A percentile compares a stretch with the other conserved stretches of the same genome.
Conservation (phyloP, 2,329 filamentous ascomycete genomes). For the Ascochyta lentis region DNA sequence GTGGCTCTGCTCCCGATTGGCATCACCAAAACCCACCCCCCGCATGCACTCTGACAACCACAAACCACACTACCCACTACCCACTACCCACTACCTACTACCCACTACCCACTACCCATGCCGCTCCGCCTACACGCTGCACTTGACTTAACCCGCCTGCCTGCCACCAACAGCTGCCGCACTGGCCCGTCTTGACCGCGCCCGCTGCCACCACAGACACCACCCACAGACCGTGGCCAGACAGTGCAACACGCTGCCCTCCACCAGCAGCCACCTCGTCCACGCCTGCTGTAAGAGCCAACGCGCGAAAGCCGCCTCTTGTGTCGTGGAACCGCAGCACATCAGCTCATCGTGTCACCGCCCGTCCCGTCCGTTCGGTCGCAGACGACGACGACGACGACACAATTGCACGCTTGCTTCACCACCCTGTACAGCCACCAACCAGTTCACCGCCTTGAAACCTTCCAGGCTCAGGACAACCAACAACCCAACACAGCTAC, state of each 20-base stretch:
- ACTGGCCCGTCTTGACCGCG: slow-evolving; percentile 5
- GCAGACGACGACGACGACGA: background rate
- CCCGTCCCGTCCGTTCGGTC: slow-evolving; percentile 14
- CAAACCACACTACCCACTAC: too few relatives aligned
- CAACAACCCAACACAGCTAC: background rate
- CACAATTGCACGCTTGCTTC: background rate
- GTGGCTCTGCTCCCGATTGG: slow-evolving; percentile 31
- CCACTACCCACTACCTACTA: too few relatives aligned
- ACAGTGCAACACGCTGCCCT: too few relatives aligned
- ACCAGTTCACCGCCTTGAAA: too few relatives aligned
- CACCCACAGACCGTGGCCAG: background rate
- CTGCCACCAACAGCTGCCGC: background rate
- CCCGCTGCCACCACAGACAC: slow-evolving; percentile 3
- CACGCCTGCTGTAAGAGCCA: slow-evolving; percentile 25
- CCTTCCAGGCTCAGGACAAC: background rate
- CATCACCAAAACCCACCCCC: slow-evolving; percentile 24
- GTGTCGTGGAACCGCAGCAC: slow-evolving; percentile 24
- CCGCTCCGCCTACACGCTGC: background rate
- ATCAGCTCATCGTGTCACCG: slow-evolving; percentile 19
- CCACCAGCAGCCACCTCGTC: background rate
- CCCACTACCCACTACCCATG: too few relatives aligned
- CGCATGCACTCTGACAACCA: slow-evolving; percentile 1
- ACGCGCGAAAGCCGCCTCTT: slow-evolving; percentile 30
- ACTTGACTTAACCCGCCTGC: background rate
- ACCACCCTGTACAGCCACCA: too few relatives aligned